A percentile compares a stretch with the other conserved stretches of the same genome.
These are phyloP conservation scores for Amanita exitialis DNA, from an alignment of 768 basidiomycete genomes.

Conservation along the genomic window DNA sequence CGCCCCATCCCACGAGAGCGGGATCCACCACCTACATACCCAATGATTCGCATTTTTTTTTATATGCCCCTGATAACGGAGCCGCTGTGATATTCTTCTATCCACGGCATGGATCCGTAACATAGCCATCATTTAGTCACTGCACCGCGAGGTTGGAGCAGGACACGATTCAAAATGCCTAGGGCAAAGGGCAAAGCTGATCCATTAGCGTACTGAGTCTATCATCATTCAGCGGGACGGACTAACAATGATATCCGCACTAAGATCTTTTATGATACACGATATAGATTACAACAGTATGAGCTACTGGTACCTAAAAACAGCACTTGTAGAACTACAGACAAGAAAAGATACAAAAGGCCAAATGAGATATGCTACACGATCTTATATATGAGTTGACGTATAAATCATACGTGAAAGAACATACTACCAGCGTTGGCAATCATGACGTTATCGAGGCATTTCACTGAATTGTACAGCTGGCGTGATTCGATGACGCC, in stretches of 20 bases:
- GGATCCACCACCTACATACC: too few species aligned
- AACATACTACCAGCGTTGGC: background rate
- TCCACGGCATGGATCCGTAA: too few species aligned
- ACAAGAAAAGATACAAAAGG: background rate
- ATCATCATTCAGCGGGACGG: background rate
- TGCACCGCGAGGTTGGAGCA: too few species aligned
- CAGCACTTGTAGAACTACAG: background rate
- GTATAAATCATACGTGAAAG: background rate
- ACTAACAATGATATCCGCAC: background rate
- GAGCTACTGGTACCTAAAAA: background rate
- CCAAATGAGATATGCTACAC: background rate
- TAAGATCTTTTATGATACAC: background rate
- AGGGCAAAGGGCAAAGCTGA: too few species aligned
- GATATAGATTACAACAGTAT: background rate
- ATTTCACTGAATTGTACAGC: background rate
- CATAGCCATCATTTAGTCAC: too few species aligned
- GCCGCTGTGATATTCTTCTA: too few species aligned
- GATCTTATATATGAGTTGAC: too few species aligned
- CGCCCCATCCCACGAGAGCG: background rate
- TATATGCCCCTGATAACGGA: too few species aligned
- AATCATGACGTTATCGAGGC: background rate
- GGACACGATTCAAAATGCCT: too few species aligned
- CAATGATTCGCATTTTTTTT: too few species aligned
- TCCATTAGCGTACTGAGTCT: too few species aligned
- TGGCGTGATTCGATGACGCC: background rate